Percentiles rank a stretch among this genome's conserved stretches.
phyloP scores from a whole-genome alignment of 177 flowering plant species.

The Vitis hybrid region DNA sequence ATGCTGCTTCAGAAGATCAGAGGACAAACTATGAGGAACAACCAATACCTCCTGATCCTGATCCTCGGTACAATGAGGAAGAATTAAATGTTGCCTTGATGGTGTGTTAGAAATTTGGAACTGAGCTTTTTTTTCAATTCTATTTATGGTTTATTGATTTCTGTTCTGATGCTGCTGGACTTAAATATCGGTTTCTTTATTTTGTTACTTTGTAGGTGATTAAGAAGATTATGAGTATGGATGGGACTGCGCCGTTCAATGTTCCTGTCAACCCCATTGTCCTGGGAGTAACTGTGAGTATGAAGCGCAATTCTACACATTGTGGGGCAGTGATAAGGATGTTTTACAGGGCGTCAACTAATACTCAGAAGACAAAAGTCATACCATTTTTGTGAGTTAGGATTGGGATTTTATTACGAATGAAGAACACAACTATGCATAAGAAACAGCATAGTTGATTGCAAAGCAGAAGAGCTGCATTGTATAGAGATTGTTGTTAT shows the following conservation, averaged over 20 bases:
- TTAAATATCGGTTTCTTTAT: no score
- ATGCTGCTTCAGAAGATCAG: conserved; percentile 33
- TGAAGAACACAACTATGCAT: no score
- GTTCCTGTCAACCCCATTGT: conserved; percentile 89
- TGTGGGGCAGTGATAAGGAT: no score
- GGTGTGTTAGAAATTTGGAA: conserved; percentile 34
- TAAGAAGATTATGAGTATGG: conserved; percentile 95
- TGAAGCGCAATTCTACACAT: not conserved
- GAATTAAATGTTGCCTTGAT: conserved; percentile 61
- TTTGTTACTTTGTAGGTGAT: conserved; percentile 52
- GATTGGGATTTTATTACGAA: no score
- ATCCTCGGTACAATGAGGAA: conserved; percentile 45
- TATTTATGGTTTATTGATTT: no score
- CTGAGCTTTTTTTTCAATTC: not conserved
- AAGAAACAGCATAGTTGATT: no score
- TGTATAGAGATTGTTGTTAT: no score
- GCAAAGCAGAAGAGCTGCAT: no score
- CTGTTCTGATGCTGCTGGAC: no score
- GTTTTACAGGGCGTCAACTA: not conserved
- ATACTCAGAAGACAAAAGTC: no score
- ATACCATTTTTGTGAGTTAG: no score
- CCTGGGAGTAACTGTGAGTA: conserved; percentile 90
- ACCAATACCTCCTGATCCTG: conserved; percentile 17
- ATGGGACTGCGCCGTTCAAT: conserved; percentile 96
- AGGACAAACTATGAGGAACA: conserved; percentile 25